Evolutionary conservation across 2,329 filamentous ascomycete species (phyloP).

Genomic region (Aspergillus intermedius): DNA sequence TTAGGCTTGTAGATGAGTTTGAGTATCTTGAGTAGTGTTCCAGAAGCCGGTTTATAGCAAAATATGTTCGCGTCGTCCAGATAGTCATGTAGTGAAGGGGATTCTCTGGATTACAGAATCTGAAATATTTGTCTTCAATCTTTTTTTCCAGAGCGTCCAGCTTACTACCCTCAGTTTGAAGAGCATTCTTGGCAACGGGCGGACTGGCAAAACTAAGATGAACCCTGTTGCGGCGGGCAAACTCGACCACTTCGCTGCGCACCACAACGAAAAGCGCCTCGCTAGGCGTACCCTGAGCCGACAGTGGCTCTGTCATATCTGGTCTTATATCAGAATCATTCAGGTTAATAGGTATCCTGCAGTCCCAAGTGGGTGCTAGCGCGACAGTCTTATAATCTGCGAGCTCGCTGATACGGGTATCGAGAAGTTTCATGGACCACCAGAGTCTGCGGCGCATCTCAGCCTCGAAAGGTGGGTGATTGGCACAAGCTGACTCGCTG

Average conservation of each 20-base stretch:
- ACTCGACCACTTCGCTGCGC: conserved; percentile 38
- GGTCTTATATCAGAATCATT: conserved; percentile 37
- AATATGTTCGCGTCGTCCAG: conserved; percentile 37
- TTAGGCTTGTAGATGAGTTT: conserved; percentile 9
- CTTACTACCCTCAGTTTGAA: conserved; percentile 19
- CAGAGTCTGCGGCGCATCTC: conserved; percentile 66
- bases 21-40: conserved; percentile 39
- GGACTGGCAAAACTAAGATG: conserved; percentile 42
- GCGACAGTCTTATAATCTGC: conserved; percentile 42
- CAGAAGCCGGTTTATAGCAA: conserved; percentile 48
- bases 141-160: conserved; percentile 33
- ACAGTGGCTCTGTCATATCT: conserved; percentile 33
- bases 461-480: conserved; percentile 49
- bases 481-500: conserved; percentile 49
- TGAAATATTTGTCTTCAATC: conserved; percentile 45
- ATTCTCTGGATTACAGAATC: conserved; percentile 34
- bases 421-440: conserved; percentile 66
- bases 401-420: conserved; percentile 63
- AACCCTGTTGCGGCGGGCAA: conserved; percentile 32
- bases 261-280: conserved; percentile 41
- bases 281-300: conserved; percentile 25
- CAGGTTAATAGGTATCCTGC: conserved; percentile 36
- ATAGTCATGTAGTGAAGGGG: conserved; percentile 45
- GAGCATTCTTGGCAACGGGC: conserved; percentile 29
- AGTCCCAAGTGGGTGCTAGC: conserved; percentile 41